phyloP scores from a whole-genome alignment of 2,329 filamentous ascomycete genomes.

The Camillea tinctor region DNA sequence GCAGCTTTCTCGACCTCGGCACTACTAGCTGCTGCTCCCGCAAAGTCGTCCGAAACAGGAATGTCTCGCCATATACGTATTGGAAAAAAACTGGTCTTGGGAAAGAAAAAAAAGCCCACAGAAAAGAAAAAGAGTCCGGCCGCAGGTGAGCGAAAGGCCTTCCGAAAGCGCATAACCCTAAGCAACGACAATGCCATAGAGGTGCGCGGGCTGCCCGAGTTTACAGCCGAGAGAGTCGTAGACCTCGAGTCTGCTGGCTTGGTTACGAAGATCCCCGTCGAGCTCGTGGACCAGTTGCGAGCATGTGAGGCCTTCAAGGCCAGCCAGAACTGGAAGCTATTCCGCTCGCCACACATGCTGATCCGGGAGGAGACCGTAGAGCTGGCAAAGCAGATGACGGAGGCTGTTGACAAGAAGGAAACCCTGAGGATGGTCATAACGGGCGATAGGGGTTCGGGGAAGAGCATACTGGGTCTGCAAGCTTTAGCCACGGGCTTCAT shows the following conservation, averaged over 20 bases:
- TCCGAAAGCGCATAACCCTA: conserved; percentile 84
- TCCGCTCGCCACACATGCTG: conserved; percentile 76
- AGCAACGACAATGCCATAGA: conserved; percentile 91
- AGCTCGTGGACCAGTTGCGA: conserved; percentile 75
- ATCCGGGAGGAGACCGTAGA: conserved; percentile 76
- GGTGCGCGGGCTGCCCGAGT: conserved; percentile 64
- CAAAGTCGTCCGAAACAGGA: conserved; percentile 5
- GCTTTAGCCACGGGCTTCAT: conserved; percentile 77
- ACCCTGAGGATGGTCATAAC: conserved; percentile 65
- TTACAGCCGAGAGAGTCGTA: conserved; percentile 56
- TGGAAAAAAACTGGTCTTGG: conserved; percentile 43
- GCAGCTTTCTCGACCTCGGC: conserved; percentile 30
- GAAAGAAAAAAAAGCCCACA: conserved; percentile 52
- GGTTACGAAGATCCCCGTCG: conserved; percentile 67
- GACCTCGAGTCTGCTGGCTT: conserved; percentile 58
- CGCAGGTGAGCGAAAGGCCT: conserved; percentile 80
- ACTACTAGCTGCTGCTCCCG: conserved; percentile 9
- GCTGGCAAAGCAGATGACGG: conserved; percentile 62
- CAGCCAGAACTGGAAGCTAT: conserved; percentile 84
- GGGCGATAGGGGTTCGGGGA: conserved; percentile 74
- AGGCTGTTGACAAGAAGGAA: conserved; percentile 52
- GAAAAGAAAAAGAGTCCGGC: conserved; percentile 55
- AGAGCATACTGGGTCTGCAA: conserved; percentile 84
- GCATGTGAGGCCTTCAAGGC: conserved; percentile 88
- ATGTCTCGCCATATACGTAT: conserved; percentile 24